A percentile compares a stretch with the other conserved stretches of the same genome.
Evolutionary conservation across 2,329 filamentous ascomycete genomes (phyloP).

Genomic region (Xylaria sp.): DNA sequence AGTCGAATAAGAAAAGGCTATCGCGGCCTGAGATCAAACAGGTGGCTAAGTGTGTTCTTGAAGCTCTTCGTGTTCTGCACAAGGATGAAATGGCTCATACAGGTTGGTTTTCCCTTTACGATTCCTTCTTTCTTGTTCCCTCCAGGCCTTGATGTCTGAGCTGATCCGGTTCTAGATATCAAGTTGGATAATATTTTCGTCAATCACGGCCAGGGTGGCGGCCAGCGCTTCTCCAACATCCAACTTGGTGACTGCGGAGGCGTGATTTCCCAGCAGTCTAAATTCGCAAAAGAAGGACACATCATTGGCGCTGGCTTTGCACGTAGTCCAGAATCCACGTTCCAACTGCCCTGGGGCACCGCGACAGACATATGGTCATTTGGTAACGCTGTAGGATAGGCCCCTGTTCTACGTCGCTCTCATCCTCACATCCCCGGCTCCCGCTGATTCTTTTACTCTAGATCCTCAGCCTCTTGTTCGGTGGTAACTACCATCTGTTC

Average conservation of each 20-base stretch:
- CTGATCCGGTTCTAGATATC: slow-evolving; percentile 41
- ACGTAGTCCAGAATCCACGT: too few species aligned
- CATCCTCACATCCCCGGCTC: too few species aligned
- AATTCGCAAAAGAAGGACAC: not conserved
- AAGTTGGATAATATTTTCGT: slow-evolving; percentile 47
- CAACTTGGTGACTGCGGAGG: slow-evolving; percentile 11
- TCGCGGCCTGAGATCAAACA: slow-evolving; percentile 49
- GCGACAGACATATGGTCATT: slow-evolving; percentile 20
- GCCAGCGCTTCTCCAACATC: slow-evolving; percentile 7
- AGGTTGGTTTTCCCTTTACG: slow-evolving; percentile 31
- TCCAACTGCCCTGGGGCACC: too few species aligned
- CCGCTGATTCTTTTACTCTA: too few species aligned
- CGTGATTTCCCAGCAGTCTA: too few species aligned
- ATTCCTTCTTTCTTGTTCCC: too few species aligned
- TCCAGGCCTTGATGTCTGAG: too few species aligned
- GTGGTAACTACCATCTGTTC: too few species aligned
- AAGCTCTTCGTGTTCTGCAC: slow-evolving; percentile 44
- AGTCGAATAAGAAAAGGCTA: slow-evolving; percentile 42
- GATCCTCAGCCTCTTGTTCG: too few species aligned
- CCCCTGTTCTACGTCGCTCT: not conserved
- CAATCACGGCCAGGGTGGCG: slow-evolving; percentile 30
- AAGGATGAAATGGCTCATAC: slow-evolving; percentile 45
- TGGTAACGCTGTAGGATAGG: slow-evolving; percentile 6
- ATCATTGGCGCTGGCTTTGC: too few species aligned
- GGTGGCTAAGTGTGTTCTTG: slow-evolving; percentile 41